Evolutionary conservation across 2,329 filamentous ascomycete genomes (phyloP).

Genomic region (Aspergillus piperis): DNA sequence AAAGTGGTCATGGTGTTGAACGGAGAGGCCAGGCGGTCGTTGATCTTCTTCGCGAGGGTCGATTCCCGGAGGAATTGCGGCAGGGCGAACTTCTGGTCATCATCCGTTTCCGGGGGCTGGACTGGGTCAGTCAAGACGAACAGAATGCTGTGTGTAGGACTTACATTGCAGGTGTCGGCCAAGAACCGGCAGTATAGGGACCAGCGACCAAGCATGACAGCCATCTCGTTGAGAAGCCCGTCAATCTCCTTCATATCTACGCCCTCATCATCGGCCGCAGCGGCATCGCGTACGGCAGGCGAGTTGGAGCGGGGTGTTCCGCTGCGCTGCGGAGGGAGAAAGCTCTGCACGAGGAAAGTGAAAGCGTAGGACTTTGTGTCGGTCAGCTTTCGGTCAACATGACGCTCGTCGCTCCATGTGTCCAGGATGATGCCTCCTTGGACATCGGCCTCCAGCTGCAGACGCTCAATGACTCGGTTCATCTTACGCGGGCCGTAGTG

Average conservation of each 20-base stretch:
- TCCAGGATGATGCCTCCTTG: constrained; percentile 95
- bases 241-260: constrained; percentile 98
- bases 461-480: constrained; percentile 86
- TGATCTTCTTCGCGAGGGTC: constrained; percentile 76
- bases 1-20: constrained; percentile 95
- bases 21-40: constrained; percentile 70
- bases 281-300: constrained; percentile 63
- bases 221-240: constrained; percentile 79
- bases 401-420: constrained; percentile 89
- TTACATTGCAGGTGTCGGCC: constrained; percentile 78
- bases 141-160: constrained; percentile 26
- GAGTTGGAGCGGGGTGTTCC: constrained; percentile 72
- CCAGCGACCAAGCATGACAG: constrained; percentile 91
- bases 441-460: constrained; percentile 93
- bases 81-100: constrained; percentile 61
- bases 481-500: constrained; percentile 94
- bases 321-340: constrained; percentile 70
- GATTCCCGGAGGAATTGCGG: constrained; percentile 78
- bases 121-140: constrained; percentile 8
- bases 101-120: constrained; percentile 45
- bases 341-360: constrained; percentile 94
- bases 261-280: constrained; percentile 80
- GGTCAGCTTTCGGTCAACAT: constrained; percentile 80
- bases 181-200: constrained; percentile 89
- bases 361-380: constrained; percentile 98